A percentile compares a stretch with the other conserved stretches of the same genome.
phyloP scores from a whole-genome alignment of 495 filamentous ascomycete genomes.

The Xylaria castorea region DNA sequence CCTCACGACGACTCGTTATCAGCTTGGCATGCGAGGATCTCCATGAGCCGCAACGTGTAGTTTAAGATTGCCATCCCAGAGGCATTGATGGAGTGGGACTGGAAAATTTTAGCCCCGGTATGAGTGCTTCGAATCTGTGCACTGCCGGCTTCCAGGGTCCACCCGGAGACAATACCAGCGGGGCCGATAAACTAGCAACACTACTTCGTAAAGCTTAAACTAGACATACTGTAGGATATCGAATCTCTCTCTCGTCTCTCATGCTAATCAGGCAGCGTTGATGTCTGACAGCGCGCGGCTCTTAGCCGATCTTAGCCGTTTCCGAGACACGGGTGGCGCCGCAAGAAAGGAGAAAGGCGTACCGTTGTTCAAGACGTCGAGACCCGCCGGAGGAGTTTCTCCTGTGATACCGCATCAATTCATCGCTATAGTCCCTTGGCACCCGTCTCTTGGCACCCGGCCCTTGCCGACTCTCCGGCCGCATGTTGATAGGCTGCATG shows the following conservation, averaged over 20 bases:
- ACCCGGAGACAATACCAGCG: background rate
- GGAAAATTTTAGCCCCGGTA: slow-evolving; percentile 5
- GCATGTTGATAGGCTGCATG: background rate
- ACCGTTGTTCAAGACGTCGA: background rate
- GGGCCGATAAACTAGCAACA: slow-evolving; percentile 15
- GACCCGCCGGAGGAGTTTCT: background rate
- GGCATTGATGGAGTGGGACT: slow-evolving; percentile 7
- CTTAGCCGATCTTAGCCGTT: background rate
- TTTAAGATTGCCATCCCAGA: slow-evolving; percentile 10
- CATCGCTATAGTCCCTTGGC: slow-evolving; percentile 1
- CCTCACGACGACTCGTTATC: slow-evolving; percentile 16
- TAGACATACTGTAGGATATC: background rate
- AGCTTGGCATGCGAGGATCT: slow-evolving; percentile 25
- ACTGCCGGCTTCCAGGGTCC: background rate
- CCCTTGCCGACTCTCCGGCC: slow-evolving; percentile 2
- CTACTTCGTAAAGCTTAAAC: background rate
- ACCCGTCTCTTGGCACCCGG: slow-evolving; percentile 9
- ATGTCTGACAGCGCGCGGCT: background rate
- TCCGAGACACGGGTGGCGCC: background rate
- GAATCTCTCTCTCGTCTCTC: background rate
- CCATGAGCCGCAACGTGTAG: slow-evolving; percentile 20
- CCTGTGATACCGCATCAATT: slow-evolving; percentile 1
- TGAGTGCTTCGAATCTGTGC: background rate
- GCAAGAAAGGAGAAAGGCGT: slow-evolving; percentile 7
- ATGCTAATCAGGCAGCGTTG: background rate